These are phyloP conservation scores for Xylaria flabelliformis DNA, from an alignment of 495 filamentous ascomycete species.

Conservation along the genomic window DNA sequence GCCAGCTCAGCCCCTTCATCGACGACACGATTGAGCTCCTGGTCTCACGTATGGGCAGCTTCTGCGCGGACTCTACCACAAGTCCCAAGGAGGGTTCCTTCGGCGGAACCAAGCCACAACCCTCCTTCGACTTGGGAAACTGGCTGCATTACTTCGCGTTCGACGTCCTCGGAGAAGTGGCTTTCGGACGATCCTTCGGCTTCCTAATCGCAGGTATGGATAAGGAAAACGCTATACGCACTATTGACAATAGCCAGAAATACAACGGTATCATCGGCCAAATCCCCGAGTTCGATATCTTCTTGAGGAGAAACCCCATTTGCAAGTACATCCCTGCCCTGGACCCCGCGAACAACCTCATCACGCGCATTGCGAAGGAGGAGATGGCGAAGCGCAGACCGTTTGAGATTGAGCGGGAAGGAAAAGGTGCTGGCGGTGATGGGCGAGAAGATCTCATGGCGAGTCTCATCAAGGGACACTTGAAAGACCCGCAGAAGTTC, in stretches of 20 bases:
- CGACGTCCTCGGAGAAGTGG: conserved; percentile 67
- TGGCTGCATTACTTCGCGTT: conserved; percentile 64
- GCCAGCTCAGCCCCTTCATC: conserved; percentile 54
- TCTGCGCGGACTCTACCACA: conserved; percentile 37
- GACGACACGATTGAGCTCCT: conserved; percentile 56
- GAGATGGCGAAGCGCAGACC: conserved; percentile 54
- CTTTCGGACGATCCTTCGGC: conserved; percentile 68
- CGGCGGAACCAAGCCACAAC: conserved; percentile 33
- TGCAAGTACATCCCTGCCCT: conserved; percentile 56
- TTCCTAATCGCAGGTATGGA: conserved; percentile 66
- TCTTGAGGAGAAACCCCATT: conserved; percentile 56
- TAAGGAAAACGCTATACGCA: conserved; percentile 61
- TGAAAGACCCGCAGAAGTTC: conserved; percentile 55
- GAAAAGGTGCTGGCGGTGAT: conserved; percentile 46
- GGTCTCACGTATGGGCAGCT: conserved; percentile 46
- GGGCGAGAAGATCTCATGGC: conserved; percentile 58
- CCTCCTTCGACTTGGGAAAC: conserved; percentile 53
- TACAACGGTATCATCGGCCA: conserved; percentile 63
- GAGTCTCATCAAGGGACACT: conserved; percentile 52
- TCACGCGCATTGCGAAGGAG: conserved; percentile 57
- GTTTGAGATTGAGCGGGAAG: conserved; percentile 52
- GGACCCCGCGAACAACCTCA: conserved; percentile 54
- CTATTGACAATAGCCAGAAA: conserved; percentile 59
- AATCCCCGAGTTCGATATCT: conserved; percentile 54
- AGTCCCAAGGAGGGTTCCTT: conserved; percentile 35